Evolutionary conservation across 2,329 filamentous ascomycete genomes (phyloP).

Genomic region (Thelonectria rubi): DNA sequence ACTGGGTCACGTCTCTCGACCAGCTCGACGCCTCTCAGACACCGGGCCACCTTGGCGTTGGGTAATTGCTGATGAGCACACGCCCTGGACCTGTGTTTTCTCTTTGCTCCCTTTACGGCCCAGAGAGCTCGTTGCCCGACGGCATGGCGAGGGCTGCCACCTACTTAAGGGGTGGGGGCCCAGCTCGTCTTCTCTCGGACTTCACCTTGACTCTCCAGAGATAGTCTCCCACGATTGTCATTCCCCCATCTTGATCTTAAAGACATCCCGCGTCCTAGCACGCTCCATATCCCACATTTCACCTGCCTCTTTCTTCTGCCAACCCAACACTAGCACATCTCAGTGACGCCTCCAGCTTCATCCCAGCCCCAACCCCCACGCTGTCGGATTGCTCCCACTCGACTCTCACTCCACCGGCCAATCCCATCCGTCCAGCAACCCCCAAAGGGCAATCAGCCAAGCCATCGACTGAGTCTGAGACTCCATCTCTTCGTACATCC

Average conservation of each 20-base stretch:
- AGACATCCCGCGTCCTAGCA: conserved; percentile 29
- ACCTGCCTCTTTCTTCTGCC: conserved; percentile 26
- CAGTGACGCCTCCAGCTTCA: conserved; percentile 36
- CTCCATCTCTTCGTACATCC: conserved; percentile 43
- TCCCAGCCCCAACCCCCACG: conserved; percentile 42
- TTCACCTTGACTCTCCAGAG: conserved; percentile 25
- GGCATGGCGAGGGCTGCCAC: conserved; percentile 32
- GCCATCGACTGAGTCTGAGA: conserved; percentile 40
- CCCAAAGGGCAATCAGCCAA: conserved; percentile 47
- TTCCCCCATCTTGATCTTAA: conserved; percentile 23
- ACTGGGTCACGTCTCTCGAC: conserved; percentile 35
- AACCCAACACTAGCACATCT: conserved; percentile 31
- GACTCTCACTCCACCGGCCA: conserved; percentile 38
- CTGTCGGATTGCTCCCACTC: conserved; percentile 39
- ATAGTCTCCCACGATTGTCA: conserved; percentile 25
- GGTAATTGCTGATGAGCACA: conserved; percentile 38
- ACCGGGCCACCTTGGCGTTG: conserved; percentile 38
- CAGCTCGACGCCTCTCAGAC: conserved; percentile 32
- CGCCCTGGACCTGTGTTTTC: conserved; percentile 31
- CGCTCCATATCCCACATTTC: conserved; percentile 26
- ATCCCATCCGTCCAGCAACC: conserved; percentile 39
- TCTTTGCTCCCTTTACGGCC: conserved; percentile 20
- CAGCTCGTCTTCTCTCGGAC: conserved; percentile 28
- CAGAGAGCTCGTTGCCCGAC: conserved; percentile 28
- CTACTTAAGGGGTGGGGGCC: conserved; percentile 44